These are phyloP conservation scores for Oryza nivara DNA, from an alignment of 176 grass and related monocot species.

Conservation along the genomic window DNA sequence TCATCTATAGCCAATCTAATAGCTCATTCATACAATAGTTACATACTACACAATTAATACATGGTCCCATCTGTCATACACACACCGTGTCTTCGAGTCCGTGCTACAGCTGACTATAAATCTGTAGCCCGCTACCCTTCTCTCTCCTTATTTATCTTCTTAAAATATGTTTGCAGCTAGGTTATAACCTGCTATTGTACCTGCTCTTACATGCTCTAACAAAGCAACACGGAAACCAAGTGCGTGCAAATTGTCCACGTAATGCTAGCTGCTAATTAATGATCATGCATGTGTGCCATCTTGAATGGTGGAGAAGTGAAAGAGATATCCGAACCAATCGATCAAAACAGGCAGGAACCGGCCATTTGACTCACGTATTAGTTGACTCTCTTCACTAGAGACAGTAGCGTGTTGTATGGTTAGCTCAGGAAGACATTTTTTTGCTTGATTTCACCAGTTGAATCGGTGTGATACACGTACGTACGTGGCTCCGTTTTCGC, in stretches of 20 bases:
- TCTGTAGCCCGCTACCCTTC: no score
- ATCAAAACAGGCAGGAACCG: background rate
- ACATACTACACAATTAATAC: no score
- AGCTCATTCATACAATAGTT: no score
- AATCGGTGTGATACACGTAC: background rate
- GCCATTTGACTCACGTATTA: background rate
- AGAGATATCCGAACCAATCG: background rate
- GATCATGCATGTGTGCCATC: background rate
- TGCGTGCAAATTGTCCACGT: background rate
- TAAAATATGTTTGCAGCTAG: no score
- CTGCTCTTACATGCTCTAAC: no score
- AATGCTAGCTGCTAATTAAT: background rate
- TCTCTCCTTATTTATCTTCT: no score
- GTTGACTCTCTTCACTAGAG: background rate
- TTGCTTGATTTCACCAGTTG: background rate
- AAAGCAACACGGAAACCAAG: background rate
- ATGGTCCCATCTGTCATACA: no score
- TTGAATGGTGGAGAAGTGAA: background rate
- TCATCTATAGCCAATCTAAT: no score
- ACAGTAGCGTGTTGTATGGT: background rate
- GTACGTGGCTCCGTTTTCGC: background rate
- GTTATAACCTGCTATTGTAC: no score
- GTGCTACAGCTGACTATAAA: no score
- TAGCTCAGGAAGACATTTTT: background rate
- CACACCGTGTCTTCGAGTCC: no score